Evolutionary conservation across 495 filamentous ascomycete species (phyloP).

Genomic region (Penicillium robsamsonii): DNA sequence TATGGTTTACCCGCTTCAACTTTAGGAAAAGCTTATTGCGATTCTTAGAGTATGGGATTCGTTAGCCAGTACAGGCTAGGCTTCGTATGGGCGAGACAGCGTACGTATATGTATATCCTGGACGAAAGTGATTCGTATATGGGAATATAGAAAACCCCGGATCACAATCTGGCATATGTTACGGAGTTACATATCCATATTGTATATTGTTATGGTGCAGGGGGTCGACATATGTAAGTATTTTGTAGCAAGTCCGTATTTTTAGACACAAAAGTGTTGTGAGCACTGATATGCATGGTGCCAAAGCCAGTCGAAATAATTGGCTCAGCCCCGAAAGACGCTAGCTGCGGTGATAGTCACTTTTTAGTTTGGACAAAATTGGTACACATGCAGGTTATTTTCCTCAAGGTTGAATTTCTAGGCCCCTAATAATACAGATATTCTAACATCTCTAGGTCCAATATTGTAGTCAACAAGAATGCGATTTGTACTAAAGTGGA

Average conservation of each 20-base stretch:
- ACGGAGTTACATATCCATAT: no score
- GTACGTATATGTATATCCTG: background rate
- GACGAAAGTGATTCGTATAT: no score
- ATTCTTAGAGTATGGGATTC: background rate
- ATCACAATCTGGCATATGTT: no score
- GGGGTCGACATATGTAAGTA: background rate
- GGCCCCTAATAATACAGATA: background rate
- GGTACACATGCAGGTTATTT: background rate
- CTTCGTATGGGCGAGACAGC: no score
- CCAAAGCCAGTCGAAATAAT: background rate
- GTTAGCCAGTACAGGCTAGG: no score
- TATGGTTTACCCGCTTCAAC: slow-evolving; percentile 1
- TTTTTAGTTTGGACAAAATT: background rate
- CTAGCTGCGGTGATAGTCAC: slow-evolving; percentile 2
- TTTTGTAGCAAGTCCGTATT: no score
- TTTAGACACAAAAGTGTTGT: no score
- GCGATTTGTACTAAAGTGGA: background rate
- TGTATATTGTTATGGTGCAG: no score
- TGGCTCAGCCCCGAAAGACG: background rate
- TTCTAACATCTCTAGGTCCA: background rate
- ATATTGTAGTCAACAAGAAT: slow-evolving; percentile 13
- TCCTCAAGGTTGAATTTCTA: background rate
- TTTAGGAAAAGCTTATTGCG: background rate
- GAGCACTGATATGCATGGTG: no score
- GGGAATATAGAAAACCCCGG: no score